These are phyloP conservation scores for Penicillium verhagenii DNA, from an alignment of 495 filamentous ascomycete species.

Conservation along the genomic window DNA sequence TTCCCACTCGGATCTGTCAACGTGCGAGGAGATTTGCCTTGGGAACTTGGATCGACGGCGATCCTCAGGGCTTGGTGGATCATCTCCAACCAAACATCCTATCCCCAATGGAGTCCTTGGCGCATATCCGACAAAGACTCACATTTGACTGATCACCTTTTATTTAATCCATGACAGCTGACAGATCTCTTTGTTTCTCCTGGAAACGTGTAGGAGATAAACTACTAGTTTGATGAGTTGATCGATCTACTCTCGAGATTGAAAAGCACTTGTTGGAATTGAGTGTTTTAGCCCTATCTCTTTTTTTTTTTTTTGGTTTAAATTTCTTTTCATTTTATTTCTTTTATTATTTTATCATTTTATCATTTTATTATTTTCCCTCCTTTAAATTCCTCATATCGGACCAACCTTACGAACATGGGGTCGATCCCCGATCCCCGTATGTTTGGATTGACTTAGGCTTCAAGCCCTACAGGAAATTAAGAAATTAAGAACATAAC, in stretches of 20 bases:
- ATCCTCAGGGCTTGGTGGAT: slow-evolving; percentile 16
- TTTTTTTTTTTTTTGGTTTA: not conserved
- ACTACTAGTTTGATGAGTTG: too few relatives aligned
- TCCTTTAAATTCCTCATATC: not conserved
- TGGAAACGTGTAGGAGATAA: not conserved
- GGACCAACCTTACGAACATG: slow-evolving; percentile 12
- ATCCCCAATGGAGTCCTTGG: slow-evolving; percentile 23
- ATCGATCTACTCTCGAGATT: too few relatives aligned
- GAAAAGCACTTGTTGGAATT: too few relatives aligned
- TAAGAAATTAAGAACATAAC: too few relatives aligned
- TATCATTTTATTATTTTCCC: too few relatives aligned
- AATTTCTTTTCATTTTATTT: too few relatives aligned
- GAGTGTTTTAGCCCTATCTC: not conserved
- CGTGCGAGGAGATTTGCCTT: slow-evolving; percentile 23
- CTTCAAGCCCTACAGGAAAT: too few relatives aligned
- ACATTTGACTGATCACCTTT: slow-evolving; percentile 25
- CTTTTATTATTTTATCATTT: slow-evolving; percentile 2
- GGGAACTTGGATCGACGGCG: slow-evolving; percentile 20
- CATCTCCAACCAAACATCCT: slow-evolving; percentile 18
- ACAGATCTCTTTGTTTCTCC: not conserved
- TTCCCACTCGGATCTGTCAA: slow-evolving; percentile 15
- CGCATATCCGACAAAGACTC: slow-evolving; percentile 20
- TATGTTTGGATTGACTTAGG: slow-evolving; percentile 1
- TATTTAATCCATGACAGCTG: slow-evolving; percentile 18
- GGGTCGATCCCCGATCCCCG: slow-evolving; percentile 3